Base-by-base conservation (phyloP, 495 filamentous ascomycete genomes). In the Amniculicola lignicola region DNA sequence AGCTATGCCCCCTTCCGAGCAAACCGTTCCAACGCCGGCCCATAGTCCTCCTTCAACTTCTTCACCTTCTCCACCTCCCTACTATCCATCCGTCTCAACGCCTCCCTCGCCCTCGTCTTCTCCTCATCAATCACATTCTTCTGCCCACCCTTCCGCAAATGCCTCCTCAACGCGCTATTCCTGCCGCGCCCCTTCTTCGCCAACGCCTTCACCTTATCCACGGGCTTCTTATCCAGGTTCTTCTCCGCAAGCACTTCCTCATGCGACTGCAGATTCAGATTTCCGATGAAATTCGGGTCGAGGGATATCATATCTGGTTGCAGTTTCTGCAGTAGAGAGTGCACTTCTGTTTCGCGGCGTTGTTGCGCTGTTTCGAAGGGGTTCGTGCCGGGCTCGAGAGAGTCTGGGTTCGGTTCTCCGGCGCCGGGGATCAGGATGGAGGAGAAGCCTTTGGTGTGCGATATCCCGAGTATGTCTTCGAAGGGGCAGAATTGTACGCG, bases 301-400 rank as follows among this genome's bases (percentile, higher is more conserved):
- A 97, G 74, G 9, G 89, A 88, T 43, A 98, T 98, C 92, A 96
- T 98, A 64, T 95, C 93, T 11, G 93, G 92, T 63, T 91, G 84
- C 33, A 98, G 75, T 75, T 98, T 98, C 75, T 90, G 89, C 54
- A 98, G 80, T 61, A 98, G 77, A 5, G 79, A 76, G 69, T 84
- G 86, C 57, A 98, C 90, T 67, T 98, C 93, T n/a, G 77, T 80
- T 69, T 98, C 93, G 70, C 92, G 90, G 63, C 92, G 80, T 74
- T 96, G 89, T 69, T 94, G 92, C 51, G 79, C 81, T 54, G 85
- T 95, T 71, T 97, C 94, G 78, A 93, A 96, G n/a, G 94, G 93
- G 73, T 98, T 98, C 50, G 83, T 57, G 12, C 62, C 62, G 33
- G 44, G 75, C 69, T 97, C 94, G 11, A 95, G 76, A 1, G 90